Percentiles rank a stretch among this genome's conserved stretches.
Evolutionary conservation across 192 early-diverging fungal species (phyloP).

Genomic region (Phlyctochytrium planicorne): DNA sequence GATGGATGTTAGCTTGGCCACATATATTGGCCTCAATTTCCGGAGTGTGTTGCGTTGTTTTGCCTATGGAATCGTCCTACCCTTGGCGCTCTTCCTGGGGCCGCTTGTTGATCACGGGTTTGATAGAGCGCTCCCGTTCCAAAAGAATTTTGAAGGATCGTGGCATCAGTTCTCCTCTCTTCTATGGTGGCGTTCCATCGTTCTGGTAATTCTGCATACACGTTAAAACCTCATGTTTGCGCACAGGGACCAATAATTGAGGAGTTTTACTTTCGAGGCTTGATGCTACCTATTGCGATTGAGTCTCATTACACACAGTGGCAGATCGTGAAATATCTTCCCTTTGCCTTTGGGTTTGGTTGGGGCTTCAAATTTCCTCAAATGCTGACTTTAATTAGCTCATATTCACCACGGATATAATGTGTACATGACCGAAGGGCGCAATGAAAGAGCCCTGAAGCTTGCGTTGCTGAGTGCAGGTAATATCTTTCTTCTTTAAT

Average conservation of each 20-base stretch:
- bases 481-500: conserved; percentile 23
- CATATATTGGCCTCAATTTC: not conserved
- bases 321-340: conserved; percentile 53
- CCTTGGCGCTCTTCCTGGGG: conserved; percentile 4
- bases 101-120: not conserved
- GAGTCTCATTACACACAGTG: conserved; percentile 34
- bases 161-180: not conserved
- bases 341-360: conserved; percentile 77
- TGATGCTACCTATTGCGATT: conserved; percentile 57
- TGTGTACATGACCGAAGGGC: conserved; percentile 40
- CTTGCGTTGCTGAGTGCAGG: conserved; percentile 21
- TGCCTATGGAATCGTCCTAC: not conserved
- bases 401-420: conserved; percentile 73
- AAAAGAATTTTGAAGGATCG: not conserved
- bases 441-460: conserved; percentile 35
- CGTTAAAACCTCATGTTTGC: too few relatives aligned
- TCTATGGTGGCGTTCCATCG: too few relatives aligned
- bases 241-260: conserved; percentile 72
- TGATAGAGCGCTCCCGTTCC: not conserved
- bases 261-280: conserved; percentile 73
- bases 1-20: too few relatives aligned
- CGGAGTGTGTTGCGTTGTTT: not conserved
- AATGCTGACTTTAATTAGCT: conserved; percentile 38
- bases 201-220: too few relatives aligned
- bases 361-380: conserved; percentile 14